Percentiles rank a stretch among this genome's conserved stretches.
Conservation (phyloP, 768 basidiomycete genomes). For the Mrakia hoshinonis region DNA sequence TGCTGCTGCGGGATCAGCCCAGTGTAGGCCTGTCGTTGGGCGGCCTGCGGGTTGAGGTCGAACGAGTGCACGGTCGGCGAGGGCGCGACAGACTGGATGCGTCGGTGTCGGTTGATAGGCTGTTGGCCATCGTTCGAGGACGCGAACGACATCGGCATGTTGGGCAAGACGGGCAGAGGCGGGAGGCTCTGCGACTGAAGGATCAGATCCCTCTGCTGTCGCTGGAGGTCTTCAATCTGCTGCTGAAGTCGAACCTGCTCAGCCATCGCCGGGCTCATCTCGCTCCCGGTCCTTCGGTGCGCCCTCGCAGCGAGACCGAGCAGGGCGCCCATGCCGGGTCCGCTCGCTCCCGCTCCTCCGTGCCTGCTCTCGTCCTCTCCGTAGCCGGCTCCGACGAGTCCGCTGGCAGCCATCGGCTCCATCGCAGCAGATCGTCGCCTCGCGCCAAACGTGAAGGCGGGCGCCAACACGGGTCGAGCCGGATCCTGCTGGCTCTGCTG, state of each 20-base stretch:
- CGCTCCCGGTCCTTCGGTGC: conserved; percentile 47
- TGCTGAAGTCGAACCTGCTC: conserved; percentile 55
- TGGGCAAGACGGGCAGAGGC: not conserved
- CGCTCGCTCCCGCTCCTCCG: conserved; percentile 44
- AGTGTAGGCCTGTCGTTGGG: conserved; percentile 20
- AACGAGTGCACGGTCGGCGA: conserved; percentile 23
- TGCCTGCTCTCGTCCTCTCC: conserved; percentile 46
- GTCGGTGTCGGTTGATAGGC: conserved; percentile 51
- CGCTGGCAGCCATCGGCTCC: conserved; percentile 60
- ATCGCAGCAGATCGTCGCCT: conserved; percentile 45
- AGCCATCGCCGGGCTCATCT: conserved; percentile 64
- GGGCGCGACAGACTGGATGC: conserved; percentile 71
- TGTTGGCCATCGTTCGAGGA: not conserved
- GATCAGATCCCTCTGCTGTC: conserved; percentile 40
- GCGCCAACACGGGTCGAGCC: conserved; percentile 79
- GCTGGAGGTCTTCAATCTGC: conserved; percentile 41
- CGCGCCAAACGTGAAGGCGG: conserved; percentile 83
- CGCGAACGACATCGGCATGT: not conserved
- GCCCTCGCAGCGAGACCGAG: conserved; percentile 40
- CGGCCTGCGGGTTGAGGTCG: conserved; percentile 10
- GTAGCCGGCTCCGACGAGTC: conserved; percentile 70
- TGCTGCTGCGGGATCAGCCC: conserved; percentile 50
- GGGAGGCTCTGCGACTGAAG: conserved; percentile 29
- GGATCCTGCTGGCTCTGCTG: conserved; percentile 43
- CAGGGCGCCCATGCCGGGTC: conserved; percentile 36